Base-by-base conservation (phyloP, 225 moss, liverwort and hornwort genomes). In the Ulota crispa region DNA sequence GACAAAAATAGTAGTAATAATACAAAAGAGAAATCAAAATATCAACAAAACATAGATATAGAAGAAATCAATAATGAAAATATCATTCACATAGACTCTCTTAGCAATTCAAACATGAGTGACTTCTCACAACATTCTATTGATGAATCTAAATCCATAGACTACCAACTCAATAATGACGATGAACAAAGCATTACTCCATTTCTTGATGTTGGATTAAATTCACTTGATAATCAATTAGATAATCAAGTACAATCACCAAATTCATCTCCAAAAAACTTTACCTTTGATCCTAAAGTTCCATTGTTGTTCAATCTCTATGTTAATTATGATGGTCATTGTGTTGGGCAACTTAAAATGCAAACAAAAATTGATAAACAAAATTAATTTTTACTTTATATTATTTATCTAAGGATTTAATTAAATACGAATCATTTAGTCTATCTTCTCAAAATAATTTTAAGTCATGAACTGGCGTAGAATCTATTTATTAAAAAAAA, bases 251-350 rank as follows among this genome's bases (percentile, higher is more conserved):
- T 8, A 80, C 10, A 77, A 68, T 2, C 0, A 1, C 2, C 23
- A 62, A 21, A 21, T 4, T 9, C 19, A 27, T 63, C 34, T 54
- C 39, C n/a, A 41, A 62, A 73, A 20, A 16, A 47, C 36, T 54
- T 77, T 68, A 45, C 43, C 27, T 64, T 56, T 26, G 36, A 78
- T 68, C 37, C 7, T 13, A 42, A 62, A 20, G 61, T 84, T 81
- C 63, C 77, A 45, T 68, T 73, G 0, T 78, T 72, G 28, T 30
- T 87, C 6, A 73, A 84, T 69, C 36, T 78, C 42, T 68, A 16
- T 78, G 5, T 78, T 7, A 69, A 73, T 24, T 81, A 28, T 28
- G 0, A 76, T 50, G 54, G 63, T 68, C n/a, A 68, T 26, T 0
- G 1, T 0, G 0, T 80, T 0, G 28, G 5, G 23, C 32, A 53